These are phyloP conservation scores for Luvunga scandens DNA, from an alignment of 345 rosid genomes.

Conservation along the genomic window DNA sequence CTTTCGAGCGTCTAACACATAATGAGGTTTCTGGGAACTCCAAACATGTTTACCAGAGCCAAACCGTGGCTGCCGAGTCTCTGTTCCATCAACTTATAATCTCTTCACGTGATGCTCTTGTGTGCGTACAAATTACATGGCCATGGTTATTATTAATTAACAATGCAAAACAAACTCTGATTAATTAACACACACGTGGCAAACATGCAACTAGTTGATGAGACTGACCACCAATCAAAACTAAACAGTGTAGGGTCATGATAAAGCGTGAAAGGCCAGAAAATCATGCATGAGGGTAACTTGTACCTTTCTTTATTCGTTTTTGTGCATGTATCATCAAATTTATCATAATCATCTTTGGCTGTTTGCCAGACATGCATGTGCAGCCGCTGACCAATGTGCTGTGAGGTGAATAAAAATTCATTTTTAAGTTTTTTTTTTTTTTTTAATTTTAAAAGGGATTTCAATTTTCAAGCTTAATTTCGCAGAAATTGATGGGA, in stretches of 20 bases:
- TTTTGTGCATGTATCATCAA: neutral
- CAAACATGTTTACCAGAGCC: neutral
- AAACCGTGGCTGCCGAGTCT: neutral
- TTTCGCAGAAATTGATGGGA: neutral
- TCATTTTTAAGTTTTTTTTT: too few species aligned
- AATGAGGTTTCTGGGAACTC: neutral
- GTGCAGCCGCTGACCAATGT: slow-evolving; percentile 6
- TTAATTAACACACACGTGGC: slow-evolving; percentile 21
- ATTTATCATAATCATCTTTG: slow-evolving; percentile 6
- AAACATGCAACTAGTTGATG: slow-evolving; percentile 29
- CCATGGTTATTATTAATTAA: too few species aligned
- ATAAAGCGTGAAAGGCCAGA: slow-evolving; percentile 1
- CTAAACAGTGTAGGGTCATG: neutral
- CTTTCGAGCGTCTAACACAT: neutral
- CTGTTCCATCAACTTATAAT: neutral
- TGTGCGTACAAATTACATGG: too few species aligned
- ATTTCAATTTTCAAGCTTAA: neutral
- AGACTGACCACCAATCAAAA: slow-evolving; percentile 11
- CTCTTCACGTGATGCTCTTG: too few species aligned
- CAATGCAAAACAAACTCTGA: neutral
- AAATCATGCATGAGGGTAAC: neutral
- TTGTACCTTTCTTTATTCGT: neutral
- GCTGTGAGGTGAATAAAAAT: neutral
- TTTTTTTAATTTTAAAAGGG: neutral
- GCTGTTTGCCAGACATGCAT: slow-evolving; percentile 25